Conservation (phyloP, 805 yeast genomes). For the Starmerella tilneyi region DNA sequence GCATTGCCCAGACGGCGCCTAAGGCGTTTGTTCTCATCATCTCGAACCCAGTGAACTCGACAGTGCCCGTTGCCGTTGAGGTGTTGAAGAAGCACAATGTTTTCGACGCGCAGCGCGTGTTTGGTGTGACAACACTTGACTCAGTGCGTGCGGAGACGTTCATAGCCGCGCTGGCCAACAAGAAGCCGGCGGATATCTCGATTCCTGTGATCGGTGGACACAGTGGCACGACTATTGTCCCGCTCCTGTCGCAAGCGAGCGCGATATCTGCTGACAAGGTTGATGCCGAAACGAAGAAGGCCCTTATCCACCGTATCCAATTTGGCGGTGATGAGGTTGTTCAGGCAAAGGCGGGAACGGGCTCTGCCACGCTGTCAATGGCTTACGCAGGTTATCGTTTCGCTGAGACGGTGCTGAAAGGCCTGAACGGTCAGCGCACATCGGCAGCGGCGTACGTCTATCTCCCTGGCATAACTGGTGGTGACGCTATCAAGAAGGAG, state of each 20-base stretch:
- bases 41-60: slow-evolving; percentile 89
- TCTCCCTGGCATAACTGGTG: slow-evolving; percentile 33
- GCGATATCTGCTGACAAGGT: slow-evolving; percentile 32
- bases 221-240: slow-evolving; percentile 90
- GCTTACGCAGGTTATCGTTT: slow-evolving; percentile 86
- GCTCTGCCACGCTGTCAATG: slow-evolving; percentile 93
- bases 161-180: slow-evolving; percentile 45
- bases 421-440: slow-evolving; percentile 33
- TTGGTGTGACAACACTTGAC: slow-evolving; percentile 87
- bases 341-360: slow-evolving; percentile 86
- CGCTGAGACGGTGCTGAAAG: slow-evolving; percentile 46
- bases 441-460: slow-evolving; percentile 37
- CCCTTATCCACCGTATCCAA: slow-evolving; percentile 78
- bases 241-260: slow-evolving; percentile 47
- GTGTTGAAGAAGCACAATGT: slow-evolving; percentile 57
- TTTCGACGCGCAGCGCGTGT: slow-evolving; percentile 59
- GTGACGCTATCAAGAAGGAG: slow-evolving; percentile 56
- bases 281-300: slow-evolving; percentile 36
- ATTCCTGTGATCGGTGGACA: slow-evolving; percentile 88
- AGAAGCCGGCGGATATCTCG: slow-evolving; percentile 39
- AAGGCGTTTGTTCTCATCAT: slow-evolving; percentile 70
- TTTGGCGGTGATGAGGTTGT: slow-evolving; percentile 97
- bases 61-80: slow-evolving; percentile 82
- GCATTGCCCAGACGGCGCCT: slow-evolving; percentile 62
- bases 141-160: slow-evolving; percentile 80